phyloP scores from a whole-genome alignment of 2,329 filamentous ascomycete species.

The Rutstroemia sp. region DNA sequence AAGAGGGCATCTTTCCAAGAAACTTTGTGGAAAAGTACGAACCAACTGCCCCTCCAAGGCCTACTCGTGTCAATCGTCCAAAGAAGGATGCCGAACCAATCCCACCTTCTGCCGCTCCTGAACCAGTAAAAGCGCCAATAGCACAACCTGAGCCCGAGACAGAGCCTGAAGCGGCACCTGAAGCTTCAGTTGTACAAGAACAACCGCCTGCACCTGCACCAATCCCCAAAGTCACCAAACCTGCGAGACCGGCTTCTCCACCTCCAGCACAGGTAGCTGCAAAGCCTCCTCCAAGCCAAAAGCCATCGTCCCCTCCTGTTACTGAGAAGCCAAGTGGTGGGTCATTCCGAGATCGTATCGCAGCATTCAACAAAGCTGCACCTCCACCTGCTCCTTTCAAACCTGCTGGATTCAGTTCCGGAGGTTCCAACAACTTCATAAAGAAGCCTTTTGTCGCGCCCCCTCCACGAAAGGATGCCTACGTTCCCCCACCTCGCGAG shows the following conservation, averaged over 20 bases:
- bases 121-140: conserved; percentile 31
- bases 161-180: conserved; percentile 34
- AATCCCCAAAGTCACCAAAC: conserved; percentile 27
- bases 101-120: conserved; percentile 28
- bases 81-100: conserved; percentile 46
- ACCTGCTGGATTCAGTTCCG: conserved; percentile 54
- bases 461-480: conserved; percentile 87
- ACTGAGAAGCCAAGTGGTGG: conserved; percentile 65
- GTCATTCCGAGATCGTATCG: conserved; percentile 92
- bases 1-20: conserved; percentile 84
- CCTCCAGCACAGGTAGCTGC: conserved; percentile 26
- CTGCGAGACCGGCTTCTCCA: conserved; percentile 27
- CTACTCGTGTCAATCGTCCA: conserved; percentile 59
- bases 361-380: conserved; percentile 90
- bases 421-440: conserved; percentile 64
- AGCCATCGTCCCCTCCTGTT: conserved; percentile 51
- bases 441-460: conserved; percentile 97
- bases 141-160: conserved; percentile 30
- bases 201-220: conserved; percentile 30
- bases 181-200: conserved; percentile 28
- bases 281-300: conserved; percentile 30
- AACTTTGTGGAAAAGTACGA: conserved; percentile 98
- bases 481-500: conserved; percentile 70
- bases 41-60: conserved; percentile 80
- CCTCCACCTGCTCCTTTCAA: conserved; percentile 88